Conservation (phyloP, 352 stramenopile genomes). For the Globisporangium abappressorium region DNA sequence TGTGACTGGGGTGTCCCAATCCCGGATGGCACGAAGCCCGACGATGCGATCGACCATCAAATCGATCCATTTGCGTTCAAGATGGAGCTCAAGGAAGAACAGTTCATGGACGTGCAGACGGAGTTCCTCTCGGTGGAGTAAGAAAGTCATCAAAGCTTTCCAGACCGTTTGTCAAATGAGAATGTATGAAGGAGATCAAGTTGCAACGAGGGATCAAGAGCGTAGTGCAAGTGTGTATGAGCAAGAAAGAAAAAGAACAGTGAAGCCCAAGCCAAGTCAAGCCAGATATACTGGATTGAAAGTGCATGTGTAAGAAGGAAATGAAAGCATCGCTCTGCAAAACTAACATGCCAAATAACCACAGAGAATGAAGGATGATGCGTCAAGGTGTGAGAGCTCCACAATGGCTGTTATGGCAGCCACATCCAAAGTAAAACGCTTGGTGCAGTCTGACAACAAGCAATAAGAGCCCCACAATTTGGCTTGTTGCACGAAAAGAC, state of each 20-base stretch:
- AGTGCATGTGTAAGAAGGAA: neutral
- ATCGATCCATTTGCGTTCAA: constrained; percentile 7
- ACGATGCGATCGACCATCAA: constrained; percentile 10
- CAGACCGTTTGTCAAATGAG: neutral
- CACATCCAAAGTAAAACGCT: no score
- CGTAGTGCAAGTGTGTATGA: neutral
- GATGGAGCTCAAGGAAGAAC: constrained; percentile 16
- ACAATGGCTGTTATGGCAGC: no score
- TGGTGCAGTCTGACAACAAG: no score
- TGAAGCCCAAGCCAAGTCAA: neutral
- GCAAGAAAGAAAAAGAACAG: neutral
- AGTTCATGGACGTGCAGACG: constrained; percentile 26
- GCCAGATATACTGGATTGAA: neutral
- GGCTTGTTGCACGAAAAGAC: neutral
- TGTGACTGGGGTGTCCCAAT: constrained; percentile 89
- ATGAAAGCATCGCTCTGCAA: neutral
- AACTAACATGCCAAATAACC: neutral
- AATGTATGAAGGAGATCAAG: neutral
- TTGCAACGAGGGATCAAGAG: neutral
- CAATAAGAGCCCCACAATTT: neutral
- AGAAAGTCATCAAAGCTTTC: constrained; percentile 3
- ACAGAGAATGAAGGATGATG: neutral
- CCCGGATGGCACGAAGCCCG: constrained; percentile 70
- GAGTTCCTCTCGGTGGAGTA: constrained; percentile 37
- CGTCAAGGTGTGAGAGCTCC: neutral